Percentiles rank a stretch among this genome's conserved stretches.
phyloP scores from a whole-genome alignment of 2,329 filamentous ascomycete species.

The Ploettnerulaceae sp. region DNA sequence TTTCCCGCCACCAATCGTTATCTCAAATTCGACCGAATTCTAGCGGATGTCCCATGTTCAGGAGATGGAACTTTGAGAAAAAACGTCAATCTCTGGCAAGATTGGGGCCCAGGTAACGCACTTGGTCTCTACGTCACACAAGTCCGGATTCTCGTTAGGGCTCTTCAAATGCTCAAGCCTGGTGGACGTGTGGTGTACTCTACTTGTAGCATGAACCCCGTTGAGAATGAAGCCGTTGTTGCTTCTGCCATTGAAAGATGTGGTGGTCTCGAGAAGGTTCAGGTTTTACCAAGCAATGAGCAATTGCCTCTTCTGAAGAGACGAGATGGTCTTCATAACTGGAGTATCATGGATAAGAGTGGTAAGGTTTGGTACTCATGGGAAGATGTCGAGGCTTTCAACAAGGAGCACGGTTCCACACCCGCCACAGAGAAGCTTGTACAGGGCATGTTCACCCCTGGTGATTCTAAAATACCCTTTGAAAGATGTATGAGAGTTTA shows the following conservation, averaged over 20 bases:
- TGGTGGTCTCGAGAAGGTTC: slow-evolving; percentile 75
- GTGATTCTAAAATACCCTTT: slow-evolving; percentile 62
- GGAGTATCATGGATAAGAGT: slow-evolving; percentile 88
- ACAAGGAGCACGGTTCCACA: slow-evolving; percentile 54
- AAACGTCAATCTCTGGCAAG: slow-evolving; percentile 90
- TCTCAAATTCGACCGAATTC: slow-evolving; percentile 92
- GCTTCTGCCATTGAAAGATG: slow-evolving; percentile 85
- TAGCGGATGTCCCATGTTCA: slow-evolving; percentile 95
- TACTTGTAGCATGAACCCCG: slow-evolving; percentile 97
- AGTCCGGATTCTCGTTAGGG: slow-evolving; percentile 81
- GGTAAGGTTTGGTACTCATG: slow-evolving; percentile 75
- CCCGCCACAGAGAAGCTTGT: slow-evolving; percentile 62
- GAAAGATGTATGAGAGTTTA: slow-evolving; percentile 93
- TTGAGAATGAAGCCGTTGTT: slow-evolving; percentile 93
- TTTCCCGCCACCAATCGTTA: slow-evolving; percentile 59
- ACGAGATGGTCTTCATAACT: slow-evolving; percentile 68
- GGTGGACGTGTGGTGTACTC: slow-evolving; percentile 95
- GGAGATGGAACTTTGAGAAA: slow-evolving; percentile 92
- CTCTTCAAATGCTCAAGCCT: slow-evolving; percentile 92
- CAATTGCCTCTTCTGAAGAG: slow-evolving; percentile 73
- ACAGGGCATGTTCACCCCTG: slow-evolving; percentile 75
- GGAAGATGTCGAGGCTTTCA: slow-evolving; percentile 71
- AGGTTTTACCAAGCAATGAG: slow-evolving; percentile 77
- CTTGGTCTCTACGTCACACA: slow-evolving; percentile 85
- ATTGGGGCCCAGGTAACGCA: slow-evolving; percentile 85